Conservation (phyloP, 495 filamentous ascomycete genomes). For the Hyaloscypha variabilis region DNA sequence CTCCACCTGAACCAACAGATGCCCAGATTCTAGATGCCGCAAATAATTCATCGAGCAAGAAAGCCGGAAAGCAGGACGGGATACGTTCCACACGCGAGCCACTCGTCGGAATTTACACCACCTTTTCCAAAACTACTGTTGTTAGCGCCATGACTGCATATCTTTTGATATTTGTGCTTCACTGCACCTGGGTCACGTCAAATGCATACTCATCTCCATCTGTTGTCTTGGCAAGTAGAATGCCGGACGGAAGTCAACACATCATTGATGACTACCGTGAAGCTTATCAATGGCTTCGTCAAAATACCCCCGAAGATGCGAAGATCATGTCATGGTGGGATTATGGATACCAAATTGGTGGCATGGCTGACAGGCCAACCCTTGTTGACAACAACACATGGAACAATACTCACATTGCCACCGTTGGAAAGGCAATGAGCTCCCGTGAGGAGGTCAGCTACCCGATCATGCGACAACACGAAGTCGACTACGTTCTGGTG, state of each 20-base stretch:
- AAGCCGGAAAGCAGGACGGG: slow-evolving; percentile 50
- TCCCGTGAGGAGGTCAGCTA: slow-evolving; percentile 97
- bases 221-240: slow-evolving; percentile 87
- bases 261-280: slow-evolving; percentile 99
- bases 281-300: slow-evolving; percentile 99
- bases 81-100: slow-evolving; percentile 75
- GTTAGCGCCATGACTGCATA: slow-evolving; percentile 74
- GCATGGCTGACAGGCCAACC: slow-evolving; percentile 97
- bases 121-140: slow-evolving; percentile 74
- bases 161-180: slow-evolving; percentile 89
- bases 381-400: slow-evolving; percentile 99
- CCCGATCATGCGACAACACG: slow-evolving; percentile 96
- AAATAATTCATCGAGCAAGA: slow-evolving; percentile 36
- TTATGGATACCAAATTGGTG: slow-evolving; percentile 99
- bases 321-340: slow-evolving; percentile 99
- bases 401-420: slow-evolving; percentile 99
- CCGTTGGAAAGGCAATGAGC: slow-evolving; percentile 99
- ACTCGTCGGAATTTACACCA: slow-evolving; percentile 80
- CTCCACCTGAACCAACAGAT: slow-evolving; percentile 55
- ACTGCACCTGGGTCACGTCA: slow-evolving; percentile 99
- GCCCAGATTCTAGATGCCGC: slow-evolving; percentile 41
- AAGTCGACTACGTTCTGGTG: slow-evolving; percentile 97
- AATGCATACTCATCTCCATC: slow-evolving; percentile 99
- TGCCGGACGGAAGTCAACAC: slow-evolving; percentile 94
- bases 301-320: slow-evolving; percentile 91